phyloP scores from a whole-genome alignment of 1,139 yeast species.

The Blastobotrys buckinghamii region DNA sequence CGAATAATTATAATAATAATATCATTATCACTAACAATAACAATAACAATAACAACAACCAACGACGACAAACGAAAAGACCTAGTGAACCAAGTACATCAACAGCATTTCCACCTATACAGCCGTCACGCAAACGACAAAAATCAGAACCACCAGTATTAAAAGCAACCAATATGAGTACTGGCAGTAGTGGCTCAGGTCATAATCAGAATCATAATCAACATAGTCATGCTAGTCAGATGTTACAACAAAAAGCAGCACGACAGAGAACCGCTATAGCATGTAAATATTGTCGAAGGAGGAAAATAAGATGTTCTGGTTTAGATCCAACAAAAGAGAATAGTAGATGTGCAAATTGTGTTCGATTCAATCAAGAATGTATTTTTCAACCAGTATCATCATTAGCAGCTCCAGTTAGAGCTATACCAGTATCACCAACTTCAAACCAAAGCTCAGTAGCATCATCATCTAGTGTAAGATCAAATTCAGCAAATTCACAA shows the following conservation, averaged over 20 bases:
- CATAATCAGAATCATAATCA: too few relatives aligned
- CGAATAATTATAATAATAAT: too few relatives aligned
- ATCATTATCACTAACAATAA: neutral
- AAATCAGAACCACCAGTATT: neutral
- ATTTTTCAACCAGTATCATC: constrained; percentile 34
- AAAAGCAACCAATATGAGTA: neutral
- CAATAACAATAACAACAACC: neutral
- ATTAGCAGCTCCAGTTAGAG: constrained; percentile 24
- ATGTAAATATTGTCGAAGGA: constrained; percentile 13
- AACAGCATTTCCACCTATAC: neutral
- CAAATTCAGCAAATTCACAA: neutral
- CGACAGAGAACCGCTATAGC: constrained; percentile 15
- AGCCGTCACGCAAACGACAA: neutral
- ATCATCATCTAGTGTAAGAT: neutral
- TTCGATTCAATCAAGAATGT: constrained; percentile 32
- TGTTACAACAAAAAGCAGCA: constrained; percentile 2
- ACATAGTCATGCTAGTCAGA: too few relatives aligned
- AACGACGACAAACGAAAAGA: neutral
- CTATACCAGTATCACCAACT: constrained; percentile 15
- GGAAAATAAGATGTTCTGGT: constrained; percentile 33
- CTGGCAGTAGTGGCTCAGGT: too few relatives aligned
- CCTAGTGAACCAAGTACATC: neutral
- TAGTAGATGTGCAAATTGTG: constrained; percentile 31
- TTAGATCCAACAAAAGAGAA: constrained; percentile 24
- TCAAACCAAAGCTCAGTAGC: neutral